Conservation (phyloP, 139 green algal species). For the Micractinium sp. region DNA sequence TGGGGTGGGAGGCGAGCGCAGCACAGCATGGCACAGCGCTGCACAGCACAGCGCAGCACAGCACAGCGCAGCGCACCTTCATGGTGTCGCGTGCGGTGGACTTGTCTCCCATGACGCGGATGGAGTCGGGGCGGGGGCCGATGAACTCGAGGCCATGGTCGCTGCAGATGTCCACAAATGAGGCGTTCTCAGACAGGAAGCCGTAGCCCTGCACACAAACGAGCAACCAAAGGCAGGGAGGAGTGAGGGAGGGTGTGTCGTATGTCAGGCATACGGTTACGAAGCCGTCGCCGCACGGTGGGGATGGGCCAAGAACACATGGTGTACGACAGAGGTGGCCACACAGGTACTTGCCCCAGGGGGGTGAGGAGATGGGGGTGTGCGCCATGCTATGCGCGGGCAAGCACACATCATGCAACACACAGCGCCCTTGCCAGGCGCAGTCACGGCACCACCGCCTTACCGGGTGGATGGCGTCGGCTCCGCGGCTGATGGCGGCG, state of each 20-base stretch:
- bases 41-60: background rate
- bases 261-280: no score
- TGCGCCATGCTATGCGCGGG: no score
- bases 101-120: slow-evolving; percentile 97
- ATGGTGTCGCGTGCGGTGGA: slow-evolving; percentile 35
- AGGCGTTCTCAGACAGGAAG: slow-evolving; percentile 96
- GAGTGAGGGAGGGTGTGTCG: background rate
- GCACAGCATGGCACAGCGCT: background rate
- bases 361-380: no score
- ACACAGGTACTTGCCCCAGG: background rate
- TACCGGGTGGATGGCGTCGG: slow-evolving; percentile 93
- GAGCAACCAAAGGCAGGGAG: background rate
- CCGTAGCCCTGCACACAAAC: slow-evolving; percentile 89
- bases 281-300: no score
- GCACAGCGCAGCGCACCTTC: background rate
- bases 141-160: slow-evolving; percentile 98
- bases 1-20: no score
- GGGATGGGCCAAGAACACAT: no score
- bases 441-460: no score
- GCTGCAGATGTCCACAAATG: slow-evolving; percentile 96
- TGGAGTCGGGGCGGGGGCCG: slow-evolving; percentile 88
- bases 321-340: no score
- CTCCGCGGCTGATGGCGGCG: slow-evolving; percentile 85
- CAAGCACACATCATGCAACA: no score
- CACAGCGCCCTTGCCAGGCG: no score